These are phyloP conservation scores for Pisolithus orientalis DNA, from an alignment of 768 basidiomycete genomes.

Conservation along the genomic window DNA sequence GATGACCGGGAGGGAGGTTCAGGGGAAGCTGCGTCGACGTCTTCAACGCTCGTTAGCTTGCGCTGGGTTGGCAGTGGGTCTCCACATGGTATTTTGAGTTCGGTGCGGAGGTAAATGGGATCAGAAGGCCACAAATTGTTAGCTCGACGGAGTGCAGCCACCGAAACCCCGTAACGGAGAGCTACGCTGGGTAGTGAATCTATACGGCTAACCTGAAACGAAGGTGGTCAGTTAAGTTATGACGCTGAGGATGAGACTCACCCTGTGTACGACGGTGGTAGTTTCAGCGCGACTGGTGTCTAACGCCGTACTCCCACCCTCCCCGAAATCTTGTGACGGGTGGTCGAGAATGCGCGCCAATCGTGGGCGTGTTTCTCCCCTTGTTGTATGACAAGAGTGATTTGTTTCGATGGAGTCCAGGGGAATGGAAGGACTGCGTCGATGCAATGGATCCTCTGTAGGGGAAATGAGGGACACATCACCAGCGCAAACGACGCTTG, in stretches of 20 bases:
- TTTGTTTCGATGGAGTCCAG: no score
- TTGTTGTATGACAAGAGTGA: background rate
- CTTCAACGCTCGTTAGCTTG: background rate
- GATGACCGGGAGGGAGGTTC: constrained; percentile 2
- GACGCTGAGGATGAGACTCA: background rate
- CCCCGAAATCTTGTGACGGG: background rate
- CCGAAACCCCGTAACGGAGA: constrained; percentile 80
- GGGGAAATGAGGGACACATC: background rate
- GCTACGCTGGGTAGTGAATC: constrained; percentile 88
- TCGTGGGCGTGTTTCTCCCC: constrained; percentile 4
- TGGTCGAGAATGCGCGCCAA: constrained; percentile 3
- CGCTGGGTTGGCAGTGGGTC: background rate
- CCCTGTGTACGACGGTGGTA: constrained; percentile 10
- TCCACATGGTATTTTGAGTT: background rate
- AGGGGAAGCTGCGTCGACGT: background rate
- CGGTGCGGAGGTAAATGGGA: constrained; percentile 72
- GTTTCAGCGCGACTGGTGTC: background rate
- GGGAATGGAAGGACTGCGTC: background rate
- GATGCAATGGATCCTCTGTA: background rate
- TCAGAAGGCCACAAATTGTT: constrained; percentile 96
- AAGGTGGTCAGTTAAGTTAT: background rate
- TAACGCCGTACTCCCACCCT: background rate
- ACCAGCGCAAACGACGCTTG: background rate
- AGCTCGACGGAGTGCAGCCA: constrained; percentile 75
- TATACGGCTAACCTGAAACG: constrained; percentile 51